Percentiles rank a stretch among this genome's conserved stretches.
These are phyloP conservation scores for Bassia scoparia DNA, from an alignment of 148 eudicot genomes.

Conservation along the genomic window DNA sequence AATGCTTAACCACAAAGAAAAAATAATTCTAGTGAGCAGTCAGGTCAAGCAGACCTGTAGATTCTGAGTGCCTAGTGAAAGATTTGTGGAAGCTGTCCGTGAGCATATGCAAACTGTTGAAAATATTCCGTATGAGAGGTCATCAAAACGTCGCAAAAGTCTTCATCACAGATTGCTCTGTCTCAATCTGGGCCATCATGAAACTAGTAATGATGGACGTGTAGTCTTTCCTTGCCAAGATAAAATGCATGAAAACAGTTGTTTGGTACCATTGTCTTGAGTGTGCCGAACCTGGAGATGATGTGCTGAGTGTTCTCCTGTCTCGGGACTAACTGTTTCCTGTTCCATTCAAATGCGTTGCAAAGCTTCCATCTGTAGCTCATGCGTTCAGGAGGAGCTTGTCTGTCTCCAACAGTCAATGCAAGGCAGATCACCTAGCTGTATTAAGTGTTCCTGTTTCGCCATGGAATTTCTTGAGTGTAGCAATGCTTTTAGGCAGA, in stretches of 20 bases:
- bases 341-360: constrained; percentile 23
- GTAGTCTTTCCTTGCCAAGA: constrained; percentile 34
- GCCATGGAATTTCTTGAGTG: constrained; percentile 60
- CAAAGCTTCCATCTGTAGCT: constrained; percentile 30
- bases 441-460: constrained; percentile 47
- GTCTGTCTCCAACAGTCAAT: constrained; percentile 39
- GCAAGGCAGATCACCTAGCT: constrained; percentile 42
- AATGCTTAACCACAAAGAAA: constrained; percentile 20
- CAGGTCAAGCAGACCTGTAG: constrained; percentile 27
- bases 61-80: constrained; percentile 24
- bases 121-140: constrained; percentile 21
- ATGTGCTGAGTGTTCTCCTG: constrained; percentile 26
- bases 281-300: constrained; percentile 33
- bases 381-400: constrained; percentile 37
- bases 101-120: constrained; percentile 15
- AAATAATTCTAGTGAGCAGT: constrained; percentile 20
- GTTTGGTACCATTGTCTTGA: constrained; percentile 22
- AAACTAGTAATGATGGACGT: constrained; percentile 25
- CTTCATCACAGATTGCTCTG: constrained; percentile 19
- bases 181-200: constrained; percentile 18
- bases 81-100: constrained; percentile 19
- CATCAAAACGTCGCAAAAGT: constrained; percentile 23
- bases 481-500: constrained; percentile 46
- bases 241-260: constrained; percentile 17
- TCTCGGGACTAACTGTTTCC: constrained; percentile 18